A percentile compares a stretch with the other conserved stretches of the same genome.
These are phyloP conservation scores for Flammula alnicola DNA, from an alignment of 1,284 basidiomycete species.

Conservation along the genomic window DNA sequence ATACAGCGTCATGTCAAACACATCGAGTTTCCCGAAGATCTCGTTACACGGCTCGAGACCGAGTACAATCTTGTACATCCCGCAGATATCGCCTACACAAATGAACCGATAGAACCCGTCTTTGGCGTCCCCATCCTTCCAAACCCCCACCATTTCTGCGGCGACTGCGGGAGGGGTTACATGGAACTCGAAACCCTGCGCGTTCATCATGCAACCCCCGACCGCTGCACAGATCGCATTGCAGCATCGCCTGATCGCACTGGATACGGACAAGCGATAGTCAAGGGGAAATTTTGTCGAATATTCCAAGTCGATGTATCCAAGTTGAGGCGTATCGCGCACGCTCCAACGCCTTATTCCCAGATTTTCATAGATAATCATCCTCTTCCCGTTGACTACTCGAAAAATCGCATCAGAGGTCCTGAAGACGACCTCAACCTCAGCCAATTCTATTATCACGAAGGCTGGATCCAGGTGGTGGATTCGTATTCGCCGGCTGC, in stretches of 20 bases:
- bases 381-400: not conserved
- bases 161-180: not conserved
- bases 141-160: not conserved
- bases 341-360: not conserved
- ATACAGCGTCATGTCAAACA: not conserved
- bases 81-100: not conserved
- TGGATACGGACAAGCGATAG: not conserved
- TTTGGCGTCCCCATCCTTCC: not conserved
- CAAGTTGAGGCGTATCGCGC: not conserved
- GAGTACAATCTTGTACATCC: not conserved
- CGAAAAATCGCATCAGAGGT: no score
- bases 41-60: not conserved
- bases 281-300: not conserved
- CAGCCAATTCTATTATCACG: slow-evolving; percentile 1
- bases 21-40: no score
- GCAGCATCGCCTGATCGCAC: not conserved
- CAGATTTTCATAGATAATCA: not conserved
- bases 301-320: slow-evolving; percentile 3
- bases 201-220: not conserved
- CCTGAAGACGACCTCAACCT: slow-evolving; percentile 8
- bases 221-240: not conserved
- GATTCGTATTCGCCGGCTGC: not conserved
- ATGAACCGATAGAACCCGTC: not conserved
- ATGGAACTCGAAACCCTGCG: not conserved
- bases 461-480: slow-evolving; percentile 1